Evolutionary conservation across 495 filamentous ascomycete genomes (phyloP).

Genomic region (Penicillium argentinense): DNA sequence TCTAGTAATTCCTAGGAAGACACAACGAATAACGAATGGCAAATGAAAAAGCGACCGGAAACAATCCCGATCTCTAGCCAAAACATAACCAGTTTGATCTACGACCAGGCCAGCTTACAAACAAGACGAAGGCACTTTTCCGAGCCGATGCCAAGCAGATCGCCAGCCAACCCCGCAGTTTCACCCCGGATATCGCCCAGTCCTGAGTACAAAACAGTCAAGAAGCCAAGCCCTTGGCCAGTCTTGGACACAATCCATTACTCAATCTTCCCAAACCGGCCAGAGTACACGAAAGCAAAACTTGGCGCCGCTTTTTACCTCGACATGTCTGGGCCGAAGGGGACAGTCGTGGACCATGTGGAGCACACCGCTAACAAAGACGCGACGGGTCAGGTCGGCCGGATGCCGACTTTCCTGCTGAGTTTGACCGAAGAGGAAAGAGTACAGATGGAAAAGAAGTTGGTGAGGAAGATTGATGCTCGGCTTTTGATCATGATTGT

Average conservation of each 20-base stretch:
- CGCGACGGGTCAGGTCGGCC: not conserved
- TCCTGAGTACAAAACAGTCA: not conserved
- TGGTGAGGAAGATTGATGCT: constrained; percentile 13
- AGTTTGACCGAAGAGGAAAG: constrained; percentile 8
- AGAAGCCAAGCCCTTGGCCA: not conserved
- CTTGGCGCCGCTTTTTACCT: no score
- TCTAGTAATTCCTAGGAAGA: no score
- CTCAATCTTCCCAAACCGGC: no score
- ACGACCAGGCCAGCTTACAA: not conserved
- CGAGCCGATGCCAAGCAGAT: constrained; percentile 1
- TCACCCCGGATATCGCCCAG: constrained; percentile 5
- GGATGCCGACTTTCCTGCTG: constrained; percentile 9
- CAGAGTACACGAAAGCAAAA: no score
- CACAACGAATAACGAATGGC: no score
- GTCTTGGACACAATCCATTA: no score
- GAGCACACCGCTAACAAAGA: constrained; percentile 10
- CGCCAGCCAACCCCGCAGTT: constrained; percentile 7
- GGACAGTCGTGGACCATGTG: constrained; percentile 8
- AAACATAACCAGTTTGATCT: not conserved
- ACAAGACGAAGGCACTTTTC: not conserved
- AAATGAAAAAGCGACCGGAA: no score
- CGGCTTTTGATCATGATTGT: constrained; percentile 16
- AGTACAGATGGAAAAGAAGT: constrained; percentile 8
- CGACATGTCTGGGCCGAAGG: constrained; percentile 10
- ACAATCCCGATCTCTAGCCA: not conserved